Conservation (phyloP, 2,329 filamentous ascomycete genomes). For the Decorospora gaudefroyi region DNA sequence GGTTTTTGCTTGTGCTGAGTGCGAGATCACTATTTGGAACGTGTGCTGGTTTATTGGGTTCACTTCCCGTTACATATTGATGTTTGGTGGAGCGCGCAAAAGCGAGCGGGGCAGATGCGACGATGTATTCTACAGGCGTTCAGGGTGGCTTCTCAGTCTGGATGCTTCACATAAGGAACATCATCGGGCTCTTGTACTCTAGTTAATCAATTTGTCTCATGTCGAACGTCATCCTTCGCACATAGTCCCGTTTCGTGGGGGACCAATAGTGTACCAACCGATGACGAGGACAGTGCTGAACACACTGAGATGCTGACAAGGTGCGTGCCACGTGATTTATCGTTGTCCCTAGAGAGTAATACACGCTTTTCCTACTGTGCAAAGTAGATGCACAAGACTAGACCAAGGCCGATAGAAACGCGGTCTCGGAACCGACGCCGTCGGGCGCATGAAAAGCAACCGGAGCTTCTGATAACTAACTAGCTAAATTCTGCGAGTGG, state of each 20-base stretch:
- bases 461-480: too few relatives aligned
- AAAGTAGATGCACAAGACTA: too few relatives aligned
- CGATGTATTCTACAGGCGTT: slow-evolving; percentile 42
- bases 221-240: not conserved
- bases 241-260: not conserved
- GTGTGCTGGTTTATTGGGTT: not conserved
- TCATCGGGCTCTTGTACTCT: slow-evolving; percentile 34
- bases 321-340: too few relatives aligned
- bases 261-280: too few relatives aligned
- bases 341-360: too few relatives aligned
- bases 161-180: slow-evolving; percentile 22
- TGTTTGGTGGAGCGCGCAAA: slow-evolving; percentile 33
- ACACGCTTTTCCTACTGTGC: too few relatives aligned
- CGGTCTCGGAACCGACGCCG: too few relatives aligned
- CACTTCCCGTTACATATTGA: slow-evolving; percentile 34
- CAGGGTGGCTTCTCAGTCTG: slow-evolving; percentile 23
- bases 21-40: not conserved
- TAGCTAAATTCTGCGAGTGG: too few relatives aligned
- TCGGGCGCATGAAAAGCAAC: too few relatives aligned
- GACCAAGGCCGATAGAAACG: too few relatives aligned
- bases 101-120: slow-evolving; percentile 23
- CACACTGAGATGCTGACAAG: too few relatives aligned
- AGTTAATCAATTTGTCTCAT: slow-evolving; percentile 25
- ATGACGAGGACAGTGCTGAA: too few relatives aligned
- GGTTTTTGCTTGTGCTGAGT: not conserved